Percentiles rank a stretch among this genome's conserved stretches.
phyloP scores from a whole-genome alignment of 2,329 filamentous ascomycete genomes.

The Monilinia vaccinii-corymbosi region DNA sequence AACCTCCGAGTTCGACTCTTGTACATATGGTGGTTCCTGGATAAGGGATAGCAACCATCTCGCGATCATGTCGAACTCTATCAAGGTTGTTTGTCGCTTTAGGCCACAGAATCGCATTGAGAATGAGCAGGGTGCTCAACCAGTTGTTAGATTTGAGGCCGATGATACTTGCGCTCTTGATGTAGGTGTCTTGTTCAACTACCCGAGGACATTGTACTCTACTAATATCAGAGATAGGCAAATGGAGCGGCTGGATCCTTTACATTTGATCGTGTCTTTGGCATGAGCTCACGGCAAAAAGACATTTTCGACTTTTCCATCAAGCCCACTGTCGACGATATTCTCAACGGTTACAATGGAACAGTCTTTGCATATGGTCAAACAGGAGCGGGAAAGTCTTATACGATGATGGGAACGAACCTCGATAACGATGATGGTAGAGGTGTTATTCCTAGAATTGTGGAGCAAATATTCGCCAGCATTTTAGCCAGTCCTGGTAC shows the following conservation, averaged over 20 bases:
- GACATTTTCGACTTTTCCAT: constrained; percentile 99
- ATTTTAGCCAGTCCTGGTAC: constrained; percentile 86
- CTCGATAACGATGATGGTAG: constrained; percentile 83
- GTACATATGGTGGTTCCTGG: constrained; percentile 28
- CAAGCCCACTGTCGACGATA: constrained; percentile 90
- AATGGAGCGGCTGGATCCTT: constrained; percentile 76
- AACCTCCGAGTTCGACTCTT: constrained; percentile 10
- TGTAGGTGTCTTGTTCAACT: constrained; percentile 44
- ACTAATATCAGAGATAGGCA: constrained; percentile 47
- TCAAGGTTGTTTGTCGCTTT: constrained; percentile 94
- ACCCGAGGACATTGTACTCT: neutral
- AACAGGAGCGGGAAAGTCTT: constrained; percentile 97
- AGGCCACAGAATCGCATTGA: constrained; percentile 95
- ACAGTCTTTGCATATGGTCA: constrained; percentile 98
- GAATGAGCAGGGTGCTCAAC: constrained; percentile 79
- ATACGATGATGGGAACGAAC: constrained; percentile 96
- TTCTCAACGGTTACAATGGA: constrained; percentile 97
- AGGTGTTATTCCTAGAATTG: constrained; percentile 93
- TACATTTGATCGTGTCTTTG: constrained; percentile 96
- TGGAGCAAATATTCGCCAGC: constrained; percentile 94
- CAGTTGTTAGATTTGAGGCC: constrained; percentile 80
- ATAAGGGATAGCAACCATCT: constrained; percentile 21
- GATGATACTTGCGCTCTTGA: constrained; percentile 82
- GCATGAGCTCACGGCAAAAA: constrained; percentile 79
- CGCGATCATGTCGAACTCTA: constrained; percentile 41